These are phyloP conservation scores for Nemania sp. DNA, from an alignment of 2,329 filamentous ascomycete species.

Conservation along the genomic window DNA sequence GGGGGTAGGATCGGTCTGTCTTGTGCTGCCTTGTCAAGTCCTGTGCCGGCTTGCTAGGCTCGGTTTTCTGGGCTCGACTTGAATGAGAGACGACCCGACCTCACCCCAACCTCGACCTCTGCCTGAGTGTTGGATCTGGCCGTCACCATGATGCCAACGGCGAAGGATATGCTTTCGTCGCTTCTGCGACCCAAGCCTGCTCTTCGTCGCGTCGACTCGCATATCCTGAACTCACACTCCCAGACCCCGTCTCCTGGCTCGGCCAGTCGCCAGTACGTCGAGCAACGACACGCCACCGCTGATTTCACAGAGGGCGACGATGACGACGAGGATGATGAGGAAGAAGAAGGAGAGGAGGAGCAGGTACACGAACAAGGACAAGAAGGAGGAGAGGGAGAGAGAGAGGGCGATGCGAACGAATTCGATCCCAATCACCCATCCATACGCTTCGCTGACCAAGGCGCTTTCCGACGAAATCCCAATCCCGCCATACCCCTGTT, in stretches of 20 bases:
- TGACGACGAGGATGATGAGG: constrained; percentile 67
- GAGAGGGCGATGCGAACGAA: constrained; percentile 38
- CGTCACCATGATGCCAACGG: constrained; percentile 35
- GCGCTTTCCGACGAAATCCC: constrained; percentile 41
- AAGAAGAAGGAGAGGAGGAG: constrained; percentile 65
- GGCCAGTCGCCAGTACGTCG: constrained; percentile 42
- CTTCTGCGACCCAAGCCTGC: constrained; percentile 37
- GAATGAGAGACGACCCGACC: constrained; percentile 22
- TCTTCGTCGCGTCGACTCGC: constrained; percentile 34
- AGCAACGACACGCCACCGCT: constrained; percentile 60
- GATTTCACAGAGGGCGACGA: constrained; percentile 71
- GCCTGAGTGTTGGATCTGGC: constrained; percentile 23
- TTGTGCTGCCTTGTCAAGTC: constrained; percentile 23
- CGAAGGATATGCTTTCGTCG: constrained; percentile 42
- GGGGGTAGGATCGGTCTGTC: constrained; percentile 30
- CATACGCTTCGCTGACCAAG: constrained; percentile 45
- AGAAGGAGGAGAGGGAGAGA: constrained; percentile 58
- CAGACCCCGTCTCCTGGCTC: constrained; percentile 38
- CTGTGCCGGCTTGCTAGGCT: constrained; percentile 10
- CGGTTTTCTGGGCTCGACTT: constrained; percentile 29
- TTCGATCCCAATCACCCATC: constrained; percentile 37
- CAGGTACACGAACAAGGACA: constrained; percentile 69
- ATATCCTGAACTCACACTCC: constrained; percentile 33
- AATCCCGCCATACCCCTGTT: constrained; percentile 70
- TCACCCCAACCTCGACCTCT: constrained; percentile 8